A percentile compares a stretch with the other conserved stretches of the same genome.
phyloP scores from a whole-genome alignment of 202 grass and related monocot species.

The Alloteropsis angusta region DNA sequence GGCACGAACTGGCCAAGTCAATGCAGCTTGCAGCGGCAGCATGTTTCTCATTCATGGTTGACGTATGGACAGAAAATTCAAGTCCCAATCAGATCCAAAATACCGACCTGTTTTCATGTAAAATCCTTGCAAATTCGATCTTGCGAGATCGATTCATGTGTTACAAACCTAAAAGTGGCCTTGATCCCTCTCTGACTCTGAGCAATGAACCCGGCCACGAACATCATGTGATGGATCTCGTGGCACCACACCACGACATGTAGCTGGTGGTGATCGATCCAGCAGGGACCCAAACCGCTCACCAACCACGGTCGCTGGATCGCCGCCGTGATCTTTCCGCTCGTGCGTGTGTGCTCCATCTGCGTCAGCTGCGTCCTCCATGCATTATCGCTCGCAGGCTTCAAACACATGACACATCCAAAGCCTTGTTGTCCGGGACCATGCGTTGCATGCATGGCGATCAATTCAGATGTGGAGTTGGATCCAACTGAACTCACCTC shows the following conservation, averaged over 20 bases:
- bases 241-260: neutral
- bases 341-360: neutral
- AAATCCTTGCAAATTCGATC: neutral
- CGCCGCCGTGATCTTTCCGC: neutral
- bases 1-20: neutral
- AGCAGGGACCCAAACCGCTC: neutral
- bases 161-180: neutral
- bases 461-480: neutral
- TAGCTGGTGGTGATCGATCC: neutral
- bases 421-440: conserved; percentile 10
- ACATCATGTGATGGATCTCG: neutral
- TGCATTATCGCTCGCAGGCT: too few relatives aligned
- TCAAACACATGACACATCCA: neutral
- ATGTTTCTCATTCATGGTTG: neutral
- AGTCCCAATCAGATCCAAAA: neutral
- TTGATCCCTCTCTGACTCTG: neutral
- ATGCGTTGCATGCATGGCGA: neutral
- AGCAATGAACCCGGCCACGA: neutral
- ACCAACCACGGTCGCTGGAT: conserved; percentile 1
- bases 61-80: neutral
- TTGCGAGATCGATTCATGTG: neutral
- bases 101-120: neutral
- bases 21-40: neutral
- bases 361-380: too few relatives aligned
- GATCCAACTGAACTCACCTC: neutral